phyloP scores from a whole-genome alignment of 306 rosid genomes.

The Lablab purpureus region DNA sequence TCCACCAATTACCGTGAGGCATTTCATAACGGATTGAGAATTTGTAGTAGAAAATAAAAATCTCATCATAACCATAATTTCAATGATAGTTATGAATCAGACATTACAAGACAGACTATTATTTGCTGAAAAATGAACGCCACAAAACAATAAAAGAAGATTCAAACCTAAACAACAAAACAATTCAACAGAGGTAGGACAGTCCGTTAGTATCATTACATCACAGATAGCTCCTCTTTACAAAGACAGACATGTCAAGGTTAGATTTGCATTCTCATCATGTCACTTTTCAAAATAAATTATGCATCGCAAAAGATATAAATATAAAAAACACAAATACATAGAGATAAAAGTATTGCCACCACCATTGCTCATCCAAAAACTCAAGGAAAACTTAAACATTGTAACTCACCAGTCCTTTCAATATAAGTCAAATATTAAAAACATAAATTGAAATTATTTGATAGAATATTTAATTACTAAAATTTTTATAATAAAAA shows the following conservation, averaged over 20 bases:
- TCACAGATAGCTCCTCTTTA: not conserved
- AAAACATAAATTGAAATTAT: too few relatives aligned
- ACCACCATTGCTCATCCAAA: too few relatives aligned
- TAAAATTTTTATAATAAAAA: too few relatives aligned
- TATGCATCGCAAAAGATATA: not conserved
- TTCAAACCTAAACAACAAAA: not conserved
- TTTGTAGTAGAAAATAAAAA: not conserved
- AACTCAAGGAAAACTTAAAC: too few relatives aligned
- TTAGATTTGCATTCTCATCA: not conserved
- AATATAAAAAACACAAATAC: too few relatives aligned
- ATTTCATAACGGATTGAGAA: not conserved
- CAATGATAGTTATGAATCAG: not conserved
- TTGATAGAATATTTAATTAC: too few relatives aligned
- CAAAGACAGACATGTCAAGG: not conserved
- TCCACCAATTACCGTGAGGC: not conserved
- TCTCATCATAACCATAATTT: not conserved
- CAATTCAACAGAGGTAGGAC: not conserved
- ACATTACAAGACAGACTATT: not conserved
- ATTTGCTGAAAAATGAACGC: not conserved
- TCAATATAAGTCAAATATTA: too few relatives aligned
- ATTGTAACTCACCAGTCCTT: too few relatives aligned
- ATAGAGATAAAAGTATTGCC: too few relatives aligned
- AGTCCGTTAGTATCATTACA: constrained; percentile 1
- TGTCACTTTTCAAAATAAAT: not conserved
- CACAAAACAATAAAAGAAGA: not conserved